Evolutionary conservation across 108 stramenopile genomes (phyloP).

Genomic region (Skeletonema grethae): DNA sequence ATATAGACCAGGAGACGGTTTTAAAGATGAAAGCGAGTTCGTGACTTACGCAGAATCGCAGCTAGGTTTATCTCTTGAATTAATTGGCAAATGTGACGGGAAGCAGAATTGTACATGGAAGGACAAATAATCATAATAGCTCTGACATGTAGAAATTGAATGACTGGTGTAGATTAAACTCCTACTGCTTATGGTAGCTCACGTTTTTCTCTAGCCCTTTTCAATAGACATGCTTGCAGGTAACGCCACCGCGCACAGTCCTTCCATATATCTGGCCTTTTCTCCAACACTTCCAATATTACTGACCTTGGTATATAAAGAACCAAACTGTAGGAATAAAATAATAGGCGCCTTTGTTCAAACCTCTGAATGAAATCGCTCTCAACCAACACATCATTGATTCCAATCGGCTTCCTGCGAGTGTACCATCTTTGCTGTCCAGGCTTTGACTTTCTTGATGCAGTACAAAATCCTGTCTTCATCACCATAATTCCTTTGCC

Average conservation of each 20-base stretch:
- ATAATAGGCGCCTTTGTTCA: background rate
- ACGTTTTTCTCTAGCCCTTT: background rate
- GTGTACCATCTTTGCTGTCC: slow-evolving; percentile 4
- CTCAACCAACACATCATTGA: slow-evolving; percentile 25
- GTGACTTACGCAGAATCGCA: background rate
- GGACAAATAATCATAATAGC: background rate
- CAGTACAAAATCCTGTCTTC: slow-evolving; percentile 18
- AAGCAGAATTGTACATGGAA: slow-evolving; percentile 1
- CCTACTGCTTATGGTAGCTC: too few relatives aligned
- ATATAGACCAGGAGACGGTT: background rate
- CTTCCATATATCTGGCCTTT: slow-evolving; percentile 15
- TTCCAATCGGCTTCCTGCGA: background rate
- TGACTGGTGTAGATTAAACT: too few relatives aligned
- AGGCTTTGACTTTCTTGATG: background rate
- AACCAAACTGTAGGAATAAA: slow-evolving; percentile 4
- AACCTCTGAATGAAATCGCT: slow-evolving; percentile 3
- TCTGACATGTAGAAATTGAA: background rate
- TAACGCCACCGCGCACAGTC: slow-evolving; percentile 25
- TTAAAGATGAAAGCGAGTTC: background rate
- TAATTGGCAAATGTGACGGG: background rate
- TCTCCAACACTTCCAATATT: slow-evolving; percentile 8
- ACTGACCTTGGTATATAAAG: slow-evolving; percentile 29
- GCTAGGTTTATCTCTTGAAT: background rate
- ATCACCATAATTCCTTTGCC: slow-evolving; percentile 31
- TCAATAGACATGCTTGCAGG: slow-evolving; percentile 13